phyloP scores from a whole-genome alignment of 225 moss, liverwort and hornwort species.

The Anthoceros angustus region DNA sequence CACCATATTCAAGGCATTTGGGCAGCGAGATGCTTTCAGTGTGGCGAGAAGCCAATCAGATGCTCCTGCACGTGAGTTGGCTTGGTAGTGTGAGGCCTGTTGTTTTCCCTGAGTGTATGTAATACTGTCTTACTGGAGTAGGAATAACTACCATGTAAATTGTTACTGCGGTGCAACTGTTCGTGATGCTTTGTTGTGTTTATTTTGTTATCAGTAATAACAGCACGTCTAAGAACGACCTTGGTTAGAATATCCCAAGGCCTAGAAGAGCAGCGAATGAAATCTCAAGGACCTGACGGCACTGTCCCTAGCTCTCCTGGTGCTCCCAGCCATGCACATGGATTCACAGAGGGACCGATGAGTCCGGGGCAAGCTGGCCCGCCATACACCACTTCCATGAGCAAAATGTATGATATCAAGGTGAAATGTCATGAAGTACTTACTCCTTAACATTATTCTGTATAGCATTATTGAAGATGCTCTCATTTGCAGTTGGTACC shows the following conservation, averaged over 20 bases:
- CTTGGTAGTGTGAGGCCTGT: too few species aligned
- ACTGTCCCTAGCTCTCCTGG: constrained; percentile 14
- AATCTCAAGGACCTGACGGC: constrained; percentile 28
- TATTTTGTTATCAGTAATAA: constrained; percentile 25
- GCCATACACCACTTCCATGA: not conserved
- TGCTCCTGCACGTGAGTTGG: constrained; percentile 35
- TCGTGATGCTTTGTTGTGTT: not conserved
- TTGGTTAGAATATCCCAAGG: constrained; percentile 91
- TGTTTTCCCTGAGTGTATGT: not conserved
- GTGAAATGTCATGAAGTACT: not conserved
- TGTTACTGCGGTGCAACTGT: not conserved
- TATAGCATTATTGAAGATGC: not conserved
- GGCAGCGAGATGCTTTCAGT: constrained; percentile 81
- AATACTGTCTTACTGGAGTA: not conserved
- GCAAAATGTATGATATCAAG: not conserved
- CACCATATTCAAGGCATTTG: constrained; percentile 90
- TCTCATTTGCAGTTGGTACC: not conserved
- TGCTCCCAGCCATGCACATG: not conserved
- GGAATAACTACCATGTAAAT: not conserved
- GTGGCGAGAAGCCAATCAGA: constrained; percentile 32
- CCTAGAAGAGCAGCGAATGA: constrained; percentile 87
- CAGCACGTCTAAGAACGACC: constrained; percentile 60
- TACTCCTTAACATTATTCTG: not conserved
- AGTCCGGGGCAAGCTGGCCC: not conserved
- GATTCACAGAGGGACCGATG: not conserved